Conservation (phyloP, 2,329 filamentous ascomycete species). For the Calonectria hongkongensis region DNA sequence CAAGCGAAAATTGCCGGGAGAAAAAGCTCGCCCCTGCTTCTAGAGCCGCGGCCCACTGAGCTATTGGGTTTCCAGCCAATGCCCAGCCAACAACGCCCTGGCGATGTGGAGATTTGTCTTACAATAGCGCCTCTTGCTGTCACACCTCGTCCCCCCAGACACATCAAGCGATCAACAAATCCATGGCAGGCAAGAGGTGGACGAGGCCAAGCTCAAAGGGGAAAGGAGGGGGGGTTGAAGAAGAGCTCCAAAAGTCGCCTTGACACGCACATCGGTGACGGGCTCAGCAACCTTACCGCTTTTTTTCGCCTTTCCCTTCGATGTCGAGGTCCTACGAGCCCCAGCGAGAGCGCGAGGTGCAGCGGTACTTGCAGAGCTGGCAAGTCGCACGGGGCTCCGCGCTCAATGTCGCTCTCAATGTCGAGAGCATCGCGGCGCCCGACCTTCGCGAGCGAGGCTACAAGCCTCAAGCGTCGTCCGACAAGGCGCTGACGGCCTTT, state of each 20-base stretch:
- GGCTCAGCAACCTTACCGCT: slow-evolving; percentile 15
- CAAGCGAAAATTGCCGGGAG: slow-evolving; percentile 18
- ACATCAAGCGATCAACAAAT: slow-evolving; percentile 4
- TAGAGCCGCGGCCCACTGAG: slow-evolving; percentile 4
- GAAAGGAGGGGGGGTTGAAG: slow-evolving; percentile 14
- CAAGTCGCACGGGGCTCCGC: slow-evolving; percentile 57
- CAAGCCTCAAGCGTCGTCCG: slow-evolving; percentile 57
- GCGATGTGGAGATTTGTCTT: slow-evolving; percentile 13
- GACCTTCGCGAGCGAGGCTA: slow-evolving; percentile 56
- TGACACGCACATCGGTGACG: not conserved
- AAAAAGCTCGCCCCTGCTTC: slow-evolving; percentile 7
- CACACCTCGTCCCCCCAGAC: not conserved
- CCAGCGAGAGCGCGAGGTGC: slow-evolving; percentile 59
- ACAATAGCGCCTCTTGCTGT: not conserved
- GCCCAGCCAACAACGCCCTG: not conserved
- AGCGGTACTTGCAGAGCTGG: slow-evolving; percentile 58
- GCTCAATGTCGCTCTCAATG: slow-evolving; percentile 56
- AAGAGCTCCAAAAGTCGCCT: slow-evolving; percentile 5
- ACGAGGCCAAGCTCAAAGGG: slow-evolving; percentile 5
- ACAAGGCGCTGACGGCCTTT: slow-evolving; percentile 65
- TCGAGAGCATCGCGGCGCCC: slow-evolving; percentile 56
- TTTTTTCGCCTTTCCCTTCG: slow-evolving; percentile 27
- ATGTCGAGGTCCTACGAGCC: slow-evolving; percentile 54
- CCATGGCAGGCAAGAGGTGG: slow-evolving; percentile 20
- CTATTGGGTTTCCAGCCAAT: not conserved